Percentiles rank a stretch among this genome's conserved stretches.
Evolutionary conservation across 1,284 basidiomycete genomes (phyloP).

Genomic region (Cronartium ribicola): DNA sequence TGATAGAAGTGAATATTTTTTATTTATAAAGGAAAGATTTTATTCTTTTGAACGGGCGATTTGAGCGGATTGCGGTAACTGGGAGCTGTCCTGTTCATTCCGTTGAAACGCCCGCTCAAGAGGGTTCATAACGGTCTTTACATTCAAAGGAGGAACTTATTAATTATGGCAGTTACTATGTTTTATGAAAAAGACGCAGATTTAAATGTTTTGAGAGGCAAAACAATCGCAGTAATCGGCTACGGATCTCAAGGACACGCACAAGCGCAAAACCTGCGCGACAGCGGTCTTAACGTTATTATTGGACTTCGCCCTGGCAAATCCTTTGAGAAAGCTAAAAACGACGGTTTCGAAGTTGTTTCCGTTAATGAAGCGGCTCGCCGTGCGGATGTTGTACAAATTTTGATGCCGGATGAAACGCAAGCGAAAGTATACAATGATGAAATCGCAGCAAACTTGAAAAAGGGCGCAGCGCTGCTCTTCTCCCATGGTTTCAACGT

Average conservation of each 20-base stretch:
- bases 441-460: constrained; percentile 75
- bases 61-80: too few relatives aligned
- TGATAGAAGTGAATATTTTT: too few relatives aligned
- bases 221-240: constrained; percentile 95
- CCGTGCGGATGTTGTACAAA: constrained; percentile 98
- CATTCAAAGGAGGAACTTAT: too few relatives aligned
- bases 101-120: too few relatives aligned
- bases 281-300: constrained; percentile 97
- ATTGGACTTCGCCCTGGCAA: constrained; percentile 96
- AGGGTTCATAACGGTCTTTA: too few relatives aligned
- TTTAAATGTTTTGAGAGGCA: too few relatives aligned
- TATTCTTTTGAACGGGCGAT: too few relatives aligned
- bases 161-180: too few relatives aligned
- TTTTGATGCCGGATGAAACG: constrained; percentile 96
- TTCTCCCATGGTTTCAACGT: constrained; percentile 99
- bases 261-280: constrained; percentile 96
- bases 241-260: constrained; percentile 99
- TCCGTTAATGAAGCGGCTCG: constrained; percentile 96
- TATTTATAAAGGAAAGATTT: too few relatives aligned
- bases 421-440: constrained; percentile 90
- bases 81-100: too few relatives aligned
- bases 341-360: constrained; percentile 98
- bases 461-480: constrained; percentile 99
- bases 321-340: constrained; percentile 90
- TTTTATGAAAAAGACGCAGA: too few relatives aligned